Conservation (phyloP, 2,329 filamentous ascomycete species). For the Penicillium sp. region DNA sequence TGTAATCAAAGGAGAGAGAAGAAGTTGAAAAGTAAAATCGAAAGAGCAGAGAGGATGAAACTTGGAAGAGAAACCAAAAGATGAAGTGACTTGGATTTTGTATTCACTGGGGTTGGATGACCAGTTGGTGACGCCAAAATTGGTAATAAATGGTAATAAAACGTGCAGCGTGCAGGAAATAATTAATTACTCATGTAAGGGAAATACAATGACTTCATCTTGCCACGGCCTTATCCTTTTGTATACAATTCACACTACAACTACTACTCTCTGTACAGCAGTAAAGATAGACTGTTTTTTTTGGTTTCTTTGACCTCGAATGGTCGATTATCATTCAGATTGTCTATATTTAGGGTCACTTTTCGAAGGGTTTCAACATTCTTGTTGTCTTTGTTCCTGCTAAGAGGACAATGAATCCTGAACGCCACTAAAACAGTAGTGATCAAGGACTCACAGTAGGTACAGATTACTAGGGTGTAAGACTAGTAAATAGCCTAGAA, state of each 20-base stretch:
- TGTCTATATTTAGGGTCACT: neutral
- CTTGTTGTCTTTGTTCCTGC: neutral
- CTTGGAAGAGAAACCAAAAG: neutral
- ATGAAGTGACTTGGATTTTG: neutral
- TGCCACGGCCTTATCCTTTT: neutral
- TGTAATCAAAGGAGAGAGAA: neutral
- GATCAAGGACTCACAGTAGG: neutral
- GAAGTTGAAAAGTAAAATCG: neutral
- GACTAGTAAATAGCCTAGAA: neutral
- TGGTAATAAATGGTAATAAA: constrained; percentile 3
- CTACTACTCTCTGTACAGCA: neutral
- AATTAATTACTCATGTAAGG: constrained; percentile 5
- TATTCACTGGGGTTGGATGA: neutral
- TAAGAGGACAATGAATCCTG: neutral
- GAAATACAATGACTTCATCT: constrained; percentile 6
- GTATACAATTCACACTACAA: neutral
- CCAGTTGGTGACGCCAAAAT: neutral
- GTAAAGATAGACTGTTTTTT: no score
- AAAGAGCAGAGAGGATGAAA: neutral
- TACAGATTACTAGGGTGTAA: neutral
- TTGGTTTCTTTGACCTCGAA: neutral
- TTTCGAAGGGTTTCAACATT: neutral
- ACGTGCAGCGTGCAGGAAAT: neutral
- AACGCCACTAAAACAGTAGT: neutral
- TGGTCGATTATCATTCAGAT: neutral